Evolutionary conservation across 176 grass and related monocot genomes (phyloP), one percentile per base, ranked within the genome.

Genomic region (Triticum turgidum): DNA sequence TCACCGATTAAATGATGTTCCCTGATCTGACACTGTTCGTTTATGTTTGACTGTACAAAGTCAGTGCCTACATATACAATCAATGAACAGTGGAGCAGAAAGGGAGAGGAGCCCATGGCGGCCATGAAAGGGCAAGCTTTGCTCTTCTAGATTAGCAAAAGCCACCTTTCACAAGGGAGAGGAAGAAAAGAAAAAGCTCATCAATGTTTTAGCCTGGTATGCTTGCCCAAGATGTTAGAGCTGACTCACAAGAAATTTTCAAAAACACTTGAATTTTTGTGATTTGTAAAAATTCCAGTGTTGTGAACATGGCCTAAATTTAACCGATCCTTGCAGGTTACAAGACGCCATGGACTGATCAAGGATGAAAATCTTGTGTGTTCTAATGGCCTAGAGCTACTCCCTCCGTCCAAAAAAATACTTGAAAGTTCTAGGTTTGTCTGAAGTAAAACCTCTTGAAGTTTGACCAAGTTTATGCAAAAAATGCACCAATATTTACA

Each of bases 91-190:
- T 37, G 44, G 22, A 77, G 42, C 61, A 38, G 83, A 67, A 68
- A 85, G 30, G 24, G 35, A 37, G 11, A 78, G 54, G 61, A 7
- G 44, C 29, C 72, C 44, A 64, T 42, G 39, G 72, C 64, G 65
- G 0, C 44, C 63, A 77, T 49, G 39, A 90, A 83, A 70, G 73
- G 79, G 21, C 84, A 69, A 38, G 71, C 38, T 69, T 69, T 65
- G 24, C 72, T 71, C 82, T 82, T 82, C 39, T 64, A 6, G 51
- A 64, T 72, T 30, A 82, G n/a, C 51, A 25, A 82, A 90, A 82
- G 63, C 21, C 62, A 41, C 51, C 38, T 82, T 63, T 15, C 34
- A 35, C 5, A 34, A 44, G 65, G 20, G 44, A 45, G 35, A 6
- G 18, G 47, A 80, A 74, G 4, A 6, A 49, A 47, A n/a, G 9